Evolutionary conservation across 2,329 filamentous ascomycete genomes (phyloP).

Genomic region (Epicoccum sorghinum): DNA sequence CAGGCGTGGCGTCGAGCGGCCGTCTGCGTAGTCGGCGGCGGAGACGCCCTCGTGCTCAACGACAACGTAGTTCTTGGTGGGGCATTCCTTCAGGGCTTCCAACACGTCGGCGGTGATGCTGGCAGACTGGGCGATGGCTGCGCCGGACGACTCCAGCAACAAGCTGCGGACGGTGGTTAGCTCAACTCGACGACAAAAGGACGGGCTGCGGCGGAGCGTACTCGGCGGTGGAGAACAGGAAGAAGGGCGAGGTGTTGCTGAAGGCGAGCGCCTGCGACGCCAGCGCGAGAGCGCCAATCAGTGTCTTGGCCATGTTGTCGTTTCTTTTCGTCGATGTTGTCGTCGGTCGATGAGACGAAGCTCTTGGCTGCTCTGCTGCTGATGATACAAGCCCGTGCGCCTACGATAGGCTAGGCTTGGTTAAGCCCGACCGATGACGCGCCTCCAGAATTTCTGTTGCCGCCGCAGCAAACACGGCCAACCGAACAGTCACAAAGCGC

Average conservation of each 20-base stretch:
- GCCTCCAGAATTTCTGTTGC: slow-evolving; percentile 22
- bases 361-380: slow-evolving; percentile 11
- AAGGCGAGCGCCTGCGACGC: slow-evolving; percentile 71
- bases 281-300: slow-evolving; percentile 55
- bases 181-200: slow-evolving; percentile 14
- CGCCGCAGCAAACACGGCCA: slow-evolving; percentile 1
- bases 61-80: slow-evolving; percentile 77
- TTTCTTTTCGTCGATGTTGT: background rate
- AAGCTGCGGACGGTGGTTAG: slow-evolving; percentile 37
- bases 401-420: background rate
- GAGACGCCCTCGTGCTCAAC: slow-evolving; percentile 78
- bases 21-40: slow-evolving; percentile 68
- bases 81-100: slow-evolving; percentile 66
- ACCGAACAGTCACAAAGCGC: slow-evolving; percentile 6
- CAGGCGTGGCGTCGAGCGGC: slow-evolving; percentile 60
- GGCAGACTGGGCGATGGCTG: slow-evolving; percentile 51
- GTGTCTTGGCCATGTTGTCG: slow-evolving; percentile 52
- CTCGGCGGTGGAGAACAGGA: slow-evolving; percentile 84
- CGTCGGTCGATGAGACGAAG: background rate
- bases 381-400: background rate
- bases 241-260: slow-evolving; percentile 85
- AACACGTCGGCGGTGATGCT: slow-evolving; percentile 52
- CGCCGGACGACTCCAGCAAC: slow-evolving; percentile 31
- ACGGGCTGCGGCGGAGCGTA: slow-evolving; percentile 55
- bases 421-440: slow-evolving; percentile 32